phyloP scores from a whole-genome alignment of 1,139 yeast species.

The Suhomyces choctaworum region DNA sequence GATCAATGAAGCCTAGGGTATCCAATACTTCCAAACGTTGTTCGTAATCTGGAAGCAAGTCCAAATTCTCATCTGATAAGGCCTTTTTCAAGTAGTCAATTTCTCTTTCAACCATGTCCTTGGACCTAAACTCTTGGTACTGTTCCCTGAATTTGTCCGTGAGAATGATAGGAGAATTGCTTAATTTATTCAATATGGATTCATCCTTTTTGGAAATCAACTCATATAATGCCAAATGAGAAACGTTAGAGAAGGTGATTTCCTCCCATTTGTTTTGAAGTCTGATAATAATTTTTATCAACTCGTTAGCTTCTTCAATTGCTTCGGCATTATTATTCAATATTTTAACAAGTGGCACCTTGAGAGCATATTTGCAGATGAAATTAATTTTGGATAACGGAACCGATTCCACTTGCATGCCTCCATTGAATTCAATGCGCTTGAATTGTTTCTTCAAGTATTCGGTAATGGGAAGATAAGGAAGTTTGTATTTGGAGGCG shows the following conservation, averaged over 20 bases:
- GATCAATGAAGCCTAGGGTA: slow-evolving; percentile 75
- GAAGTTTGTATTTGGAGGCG: slow-evolving; percentile 38
- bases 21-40: slow-evolving; percentile 79
- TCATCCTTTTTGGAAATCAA: slow-evolving; percentile 43
- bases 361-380: slow-evolving; percentile 46
- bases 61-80: slow-evolving; percentile 85
- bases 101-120: slow-evolving; percentile 46
- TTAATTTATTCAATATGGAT: slow-evolving; percentile 38
- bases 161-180: slow-evolving; percentile 24
- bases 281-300: slow-evolving; percentile 40
- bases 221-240: slow-evolving; percentile 56
- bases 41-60: slow-evolving; percentile 88
- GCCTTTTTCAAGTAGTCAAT: slow-evolving; percentile 59
- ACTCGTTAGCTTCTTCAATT: slow-evolving; percentile 41
- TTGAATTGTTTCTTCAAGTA: slow-evolving; percentile 31
- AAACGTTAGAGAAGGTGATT: slow-evolving; percentile 40
- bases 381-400: slow-evolving; percentile 51
- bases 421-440: slow-evolving; percentile 33
- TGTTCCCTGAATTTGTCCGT: slow-evolving; percentile 50
- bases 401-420: slow-evolving; percentile 44
- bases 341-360: slow-evolving; percentile 42
- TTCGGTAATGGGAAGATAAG: slow-evolving; percentile 48
- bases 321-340: slow-evolving; percentile 46
- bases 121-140: slow-evolving; percentile 49
- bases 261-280: slow-evolving; percentile 52